Evolutionary conservation across 352 stramenopile species (phyloP), one percentile per base, ranked within the genome.

Genomic region (Peronospora farinosa): DNA sequence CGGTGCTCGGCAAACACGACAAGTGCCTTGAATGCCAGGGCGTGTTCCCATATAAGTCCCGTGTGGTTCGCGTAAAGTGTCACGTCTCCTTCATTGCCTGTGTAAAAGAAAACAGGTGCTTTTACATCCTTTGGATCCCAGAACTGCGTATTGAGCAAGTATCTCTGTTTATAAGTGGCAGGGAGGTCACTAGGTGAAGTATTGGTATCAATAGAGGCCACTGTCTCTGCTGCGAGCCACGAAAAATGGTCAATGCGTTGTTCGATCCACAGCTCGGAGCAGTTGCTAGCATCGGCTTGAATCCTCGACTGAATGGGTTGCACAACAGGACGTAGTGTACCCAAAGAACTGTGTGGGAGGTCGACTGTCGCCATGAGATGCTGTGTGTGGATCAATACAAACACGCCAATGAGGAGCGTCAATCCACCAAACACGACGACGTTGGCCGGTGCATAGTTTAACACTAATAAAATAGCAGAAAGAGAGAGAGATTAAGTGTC

Each of bases 1-100:
- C 95, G 85, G 67, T 98, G 95, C 63, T 98, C 95, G 0, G 87
- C 89, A 67, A 97, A 98, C 11, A 98, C 91, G 5, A 98, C 56
- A 3, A 95, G 63, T 7, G 93, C 92, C 27, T 84, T 74, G 49
- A 98, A 95, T 12, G 74, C 60, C 19, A 74, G 60, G 7, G 92
- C 95, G 37, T 96, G 84, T 62, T 97, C 88, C 87, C 88, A 98
- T 60, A 98, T 97, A 38, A 98, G 75, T 52, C 90, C 90, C 17
- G 92, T 97, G 45, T 96, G 72, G 62, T 97, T 96, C 3, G 96
- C 84, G 47, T 98, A 98, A 47, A 97, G 69, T 35, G 86, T 88
- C 30, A 98, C 83, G 48, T 97, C 87, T 23, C 84, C 90, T 70
- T 98, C 95, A 54, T 98, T 98, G 17, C 94, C 92, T 12, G 79